Percentiles rank a stretch among this genome's conserved stretches.
phyloP scores from a whole-genome alignment of 495 filamentous ascomycete species.

The Hypoxylon lienhwacheense region DNA sequence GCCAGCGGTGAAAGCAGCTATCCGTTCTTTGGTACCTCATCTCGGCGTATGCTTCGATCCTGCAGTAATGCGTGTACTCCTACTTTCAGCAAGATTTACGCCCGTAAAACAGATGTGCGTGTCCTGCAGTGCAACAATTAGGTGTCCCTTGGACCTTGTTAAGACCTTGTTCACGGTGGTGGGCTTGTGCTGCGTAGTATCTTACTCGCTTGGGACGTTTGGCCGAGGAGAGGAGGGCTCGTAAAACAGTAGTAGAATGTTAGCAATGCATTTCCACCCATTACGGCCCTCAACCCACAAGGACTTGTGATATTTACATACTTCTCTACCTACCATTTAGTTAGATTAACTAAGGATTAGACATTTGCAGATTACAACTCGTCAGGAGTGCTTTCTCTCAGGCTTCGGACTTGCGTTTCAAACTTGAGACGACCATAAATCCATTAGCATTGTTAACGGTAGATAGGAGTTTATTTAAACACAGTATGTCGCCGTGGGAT shows the following conservation, averaged over 20 bases:
- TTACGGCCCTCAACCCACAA: too few relatives aligned
- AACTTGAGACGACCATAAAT: conserved; percentile 7
- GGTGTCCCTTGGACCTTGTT: too few relatives aligned
- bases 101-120: conserved; percentile 37
- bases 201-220: neutral
- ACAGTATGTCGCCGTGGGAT: conserved; percentile 27
- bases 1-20: conserved; percentile 34
- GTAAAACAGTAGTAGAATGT: neutral
- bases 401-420: conserved; percentile 4
- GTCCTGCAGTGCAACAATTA: conserved; percentile 31
- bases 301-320: too few relatives aligned
- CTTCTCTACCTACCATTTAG: too few relatives aligned
- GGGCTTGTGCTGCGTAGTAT: conserved; percentile 12
- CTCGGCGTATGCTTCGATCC: conserved; percentile 43
- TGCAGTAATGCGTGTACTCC: conserved; percentile 41
- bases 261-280: neutral
- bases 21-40: conserved; percentile 41
- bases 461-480: neutral
- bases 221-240: neutral
- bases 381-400: neutral
- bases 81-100: conserved; percentile 35
- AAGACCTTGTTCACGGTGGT: conserved; percentile 13
- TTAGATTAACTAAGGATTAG: neutral
- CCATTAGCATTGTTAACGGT: neutral
- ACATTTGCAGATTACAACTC: neutral